Base-by-base conservation (phyloP, 148 eudicot species). In the Salicornia ramosissima region DNA sequence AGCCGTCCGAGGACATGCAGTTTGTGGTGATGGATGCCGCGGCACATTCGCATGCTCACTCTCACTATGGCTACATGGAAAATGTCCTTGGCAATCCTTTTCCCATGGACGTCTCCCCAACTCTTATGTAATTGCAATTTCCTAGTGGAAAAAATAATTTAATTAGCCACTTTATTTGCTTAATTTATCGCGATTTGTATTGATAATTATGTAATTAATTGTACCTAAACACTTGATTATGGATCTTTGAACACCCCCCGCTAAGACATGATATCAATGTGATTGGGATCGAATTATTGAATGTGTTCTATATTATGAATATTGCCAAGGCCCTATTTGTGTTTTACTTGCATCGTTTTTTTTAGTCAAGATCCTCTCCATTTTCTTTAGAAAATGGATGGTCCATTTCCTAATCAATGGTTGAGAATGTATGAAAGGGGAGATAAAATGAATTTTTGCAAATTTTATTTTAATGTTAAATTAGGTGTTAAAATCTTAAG, bases 1-100 rank as follows among this genome's bases (percentile, higher is more conserved):
- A 94, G 79, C 98, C 98, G 5, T 86, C 97, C 0, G 98, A 94
- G 26, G 98, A 94, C 70, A 90, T 90, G 97, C 97, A 90, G 68
- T 83, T 85, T 60, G 85, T 86, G 60, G 87, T 83, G 10, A 87
- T 89, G 87, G 96, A 89, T 33, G 77, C 81, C 1, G 81, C 86
- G 11, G 43, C 86, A 7, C 83, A 74, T 80, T 76, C 81, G 10
- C 82, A 79, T 1, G 52, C 39, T 43, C 79, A 79, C 55, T 72
- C 79, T 12, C 76, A 75, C 54, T 70, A 77, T 29, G 53, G 68
- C 70, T 86, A 83, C 83, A 80, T 87, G 86, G 96, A 94, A 34
- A 80, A 80, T 39, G 85, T 86, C 43, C 74, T 88, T 6, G 96
- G 83, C n/a, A 87, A 86, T 66, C 88, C 88, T 45, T 94, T 81